These are phyloP conservation scores for Paramecium sonneborni DNA, from an alignment of 73 alveolate species.

Conservation along the genomic window DNA sequence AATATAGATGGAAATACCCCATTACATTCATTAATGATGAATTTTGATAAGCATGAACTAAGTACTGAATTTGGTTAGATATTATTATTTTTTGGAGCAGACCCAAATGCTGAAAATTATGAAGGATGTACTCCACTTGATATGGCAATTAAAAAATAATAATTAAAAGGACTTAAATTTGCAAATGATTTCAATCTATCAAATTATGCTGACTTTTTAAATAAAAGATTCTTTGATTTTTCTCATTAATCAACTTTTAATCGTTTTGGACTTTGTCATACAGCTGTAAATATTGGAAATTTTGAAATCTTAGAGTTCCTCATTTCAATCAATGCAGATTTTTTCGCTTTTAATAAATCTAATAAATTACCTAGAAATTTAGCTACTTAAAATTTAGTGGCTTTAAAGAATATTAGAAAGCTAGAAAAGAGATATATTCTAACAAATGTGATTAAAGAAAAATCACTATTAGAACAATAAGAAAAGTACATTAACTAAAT, in stretches of 20 bases:
- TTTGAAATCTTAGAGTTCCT: constrained; percentile 71
- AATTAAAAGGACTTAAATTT: background rate
- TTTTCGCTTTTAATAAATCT: background rate
- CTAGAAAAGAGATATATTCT: background rate
- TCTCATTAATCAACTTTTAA: background rate
- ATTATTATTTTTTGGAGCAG: background rate
- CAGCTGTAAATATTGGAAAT: constrained; percentile 77
- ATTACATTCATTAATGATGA: background rate
- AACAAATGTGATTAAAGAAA: background rate
- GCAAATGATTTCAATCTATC: background rate
- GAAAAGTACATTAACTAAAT: background rate
- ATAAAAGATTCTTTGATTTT: background rate
- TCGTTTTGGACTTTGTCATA: constrained; percentile 27
- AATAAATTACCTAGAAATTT: background rate
- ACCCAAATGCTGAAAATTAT: constrained; percentile 11
- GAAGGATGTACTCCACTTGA: constrained; percentile 26
- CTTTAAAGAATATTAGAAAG: background rate
- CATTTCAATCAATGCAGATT: background rate
- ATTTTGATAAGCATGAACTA: background rate
- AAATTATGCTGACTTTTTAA: background rate
- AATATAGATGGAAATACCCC: constrained; percentile 36
- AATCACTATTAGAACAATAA: background rate
- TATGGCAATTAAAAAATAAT: background rate
- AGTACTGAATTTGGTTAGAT: background rate
- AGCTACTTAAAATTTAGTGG: background rate